Conservation (phyloP, 2,329 filamentous ascomycete species). For the Monilinia vaccinii-corymbosi region DNA sequence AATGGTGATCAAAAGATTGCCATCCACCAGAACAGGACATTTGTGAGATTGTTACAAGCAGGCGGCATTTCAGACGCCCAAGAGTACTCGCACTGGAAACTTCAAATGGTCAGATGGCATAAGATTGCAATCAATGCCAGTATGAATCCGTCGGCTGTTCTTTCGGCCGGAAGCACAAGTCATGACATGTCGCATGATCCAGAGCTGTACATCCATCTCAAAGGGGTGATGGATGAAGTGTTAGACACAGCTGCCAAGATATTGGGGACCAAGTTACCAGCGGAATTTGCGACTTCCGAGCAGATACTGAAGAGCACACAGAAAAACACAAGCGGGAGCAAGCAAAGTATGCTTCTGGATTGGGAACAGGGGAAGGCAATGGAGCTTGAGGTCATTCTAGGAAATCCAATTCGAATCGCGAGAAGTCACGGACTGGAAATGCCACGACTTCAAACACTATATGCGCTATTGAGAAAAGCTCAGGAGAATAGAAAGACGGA, state of each 20-base stretch:
- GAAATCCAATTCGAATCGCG: constrained; percentile 44
- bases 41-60: constrained; percentile 36
- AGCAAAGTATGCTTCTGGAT: constrained; percentile 43
- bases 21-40: constrained; percentile 31
- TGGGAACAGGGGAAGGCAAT: constrained; percentile 44
- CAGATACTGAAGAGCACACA: constrained; percentile 53
- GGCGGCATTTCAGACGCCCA: constrained; percentile 59
- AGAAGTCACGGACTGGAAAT: constrained; percentile 42
- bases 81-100: constrained; percentile 52
- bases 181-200: constrained; percentile 55
- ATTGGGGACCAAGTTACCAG: constrained; percentile 51
- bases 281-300: constrained; percentile 51
- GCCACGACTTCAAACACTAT: constrained; percentile 44
- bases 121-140: constrained; percentile 69
- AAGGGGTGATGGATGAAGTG: constrained; percentile 62
- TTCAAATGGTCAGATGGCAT: constrained; percentile 66
- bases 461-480: constrained; percentile 44
- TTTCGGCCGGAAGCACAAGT: constrained; percentile 56
- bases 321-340: constrained; percentile 51
- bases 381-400: constrained; percentile 48
- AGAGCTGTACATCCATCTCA: constrained; percentile 52
- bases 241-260: constrained; percentile 54
- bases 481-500: constrained; percentile 33
- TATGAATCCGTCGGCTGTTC: constrained; percentile 64
- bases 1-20: constrained; percentile 10